These are phyloP conservation scores for Phascolomyces articulosus DNA, from an alignment of 371 early-diverging fungal genomes.

Conservation along the genomic window DNA sequence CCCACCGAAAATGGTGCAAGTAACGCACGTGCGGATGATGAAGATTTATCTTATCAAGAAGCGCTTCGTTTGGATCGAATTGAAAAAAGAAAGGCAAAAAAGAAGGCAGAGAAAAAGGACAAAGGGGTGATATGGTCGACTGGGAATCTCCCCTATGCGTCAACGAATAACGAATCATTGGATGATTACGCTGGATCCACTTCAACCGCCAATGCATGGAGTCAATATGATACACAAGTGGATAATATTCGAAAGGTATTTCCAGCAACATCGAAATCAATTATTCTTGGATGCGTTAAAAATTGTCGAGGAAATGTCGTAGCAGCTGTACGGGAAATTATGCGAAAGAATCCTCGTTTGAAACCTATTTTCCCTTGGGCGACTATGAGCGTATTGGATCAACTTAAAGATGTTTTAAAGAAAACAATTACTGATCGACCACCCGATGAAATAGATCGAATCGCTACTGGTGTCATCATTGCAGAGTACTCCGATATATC, in stretches of 20 bases:
- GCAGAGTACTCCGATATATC: conserved; percentile 5
- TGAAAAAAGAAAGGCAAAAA: background rate
- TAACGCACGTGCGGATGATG: background rate
- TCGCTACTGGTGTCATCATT: conserved; percentile 46
- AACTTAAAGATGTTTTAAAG: background rate
- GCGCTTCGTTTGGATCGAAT: background rate
- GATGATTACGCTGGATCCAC: conserved; percentile 21
- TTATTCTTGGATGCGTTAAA: conserved; percentile 17
- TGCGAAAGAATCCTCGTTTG: conserved; percentile 18
- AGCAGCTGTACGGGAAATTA: conserved; percentile 17
- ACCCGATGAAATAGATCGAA: conserved; percentile 15
- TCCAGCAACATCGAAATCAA: conserved; percentile 10
- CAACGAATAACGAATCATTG: background rate
- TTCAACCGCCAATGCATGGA: conserved; percentile 40
- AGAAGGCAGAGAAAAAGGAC: conserved; percentile 14
- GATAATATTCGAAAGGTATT: conserved; percentile 18
- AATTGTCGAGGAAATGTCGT: conserved; percentile 20
- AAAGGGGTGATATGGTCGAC: conserved; percentile 12
- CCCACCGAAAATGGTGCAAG: background rate
- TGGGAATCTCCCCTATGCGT: conserved; percentile 10
- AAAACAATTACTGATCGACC: background rate
- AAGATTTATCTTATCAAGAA: background rate
- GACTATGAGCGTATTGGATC: conserved; percentile 28
- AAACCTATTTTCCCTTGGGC: conserved; percentile 27
- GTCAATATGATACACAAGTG: conserved; percentile 32